Evolutionary conservation across 2,329 filamentous ascomycete species (phyloP).

Genomic region (Didymella sp.): DNA sequence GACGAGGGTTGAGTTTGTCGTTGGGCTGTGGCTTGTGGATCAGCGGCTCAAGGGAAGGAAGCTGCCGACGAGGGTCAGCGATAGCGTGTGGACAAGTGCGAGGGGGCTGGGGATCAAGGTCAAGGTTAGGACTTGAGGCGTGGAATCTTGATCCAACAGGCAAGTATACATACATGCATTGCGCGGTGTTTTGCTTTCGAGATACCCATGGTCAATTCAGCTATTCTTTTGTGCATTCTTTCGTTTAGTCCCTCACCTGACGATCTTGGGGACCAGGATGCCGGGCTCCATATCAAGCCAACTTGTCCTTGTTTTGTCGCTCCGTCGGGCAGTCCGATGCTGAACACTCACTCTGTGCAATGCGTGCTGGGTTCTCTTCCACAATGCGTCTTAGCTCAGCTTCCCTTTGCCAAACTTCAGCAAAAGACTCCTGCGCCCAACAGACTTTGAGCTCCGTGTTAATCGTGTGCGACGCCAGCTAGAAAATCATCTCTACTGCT

Average conservation of each 20-base stretch:
- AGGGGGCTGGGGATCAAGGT: slow-evolving; percentile 53
- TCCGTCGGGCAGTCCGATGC: not conserved
- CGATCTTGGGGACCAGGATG: not conserved
- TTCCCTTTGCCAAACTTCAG: too few relatives aligned
- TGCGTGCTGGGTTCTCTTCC: too few relatives aligned
- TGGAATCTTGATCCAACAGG: too few relatives aligned
- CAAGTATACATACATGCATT: slow-evolving; percentile 19
- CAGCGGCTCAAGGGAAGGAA: slow-evolving; percentile 81
- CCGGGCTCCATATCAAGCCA: not conserved
- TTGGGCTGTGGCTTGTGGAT: slow-evolving; percentile 83
- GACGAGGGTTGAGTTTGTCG: slow-evolving; percentile 75
- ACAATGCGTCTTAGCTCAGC: too few relatives aligned
- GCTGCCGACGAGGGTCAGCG: slow-evolving; percentile 72
- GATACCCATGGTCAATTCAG: slow-evolving; percentile 36
- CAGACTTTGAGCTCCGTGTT: too few relatives aligned
- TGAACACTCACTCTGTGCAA: not conserved
- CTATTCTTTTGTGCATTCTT: not conserved
- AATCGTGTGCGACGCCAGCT: too few relatives aligned
- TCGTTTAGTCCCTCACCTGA: not conserved
- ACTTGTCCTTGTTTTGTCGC: not conserved
- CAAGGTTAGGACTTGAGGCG: slow-evolving; percentile 33
- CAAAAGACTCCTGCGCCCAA: too few relatives aligned
- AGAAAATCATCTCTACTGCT: too few relatives aligned
- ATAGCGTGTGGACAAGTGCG: slow-evolving; percentile 79
- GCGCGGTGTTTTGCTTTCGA: slow-evolving; percentile 29